Conservation (phyloP, 768 basidiomycete species). For the Podaxis rugospora region DNA sequence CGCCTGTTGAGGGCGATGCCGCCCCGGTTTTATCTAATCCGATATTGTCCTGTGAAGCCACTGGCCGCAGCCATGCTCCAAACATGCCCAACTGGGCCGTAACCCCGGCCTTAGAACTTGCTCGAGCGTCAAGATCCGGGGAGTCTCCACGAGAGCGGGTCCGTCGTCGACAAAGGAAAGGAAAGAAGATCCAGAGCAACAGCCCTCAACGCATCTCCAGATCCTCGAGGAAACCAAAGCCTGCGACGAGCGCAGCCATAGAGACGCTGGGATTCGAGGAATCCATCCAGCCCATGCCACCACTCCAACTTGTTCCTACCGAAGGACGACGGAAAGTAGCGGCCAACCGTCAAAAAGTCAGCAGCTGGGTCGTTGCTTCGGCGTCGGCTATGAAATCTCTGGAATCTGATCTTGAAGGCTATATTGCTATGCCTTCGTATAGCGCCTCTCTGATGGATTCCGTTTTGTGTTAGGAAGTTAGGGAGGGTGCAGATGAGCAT, state of each 20-base stretch:
- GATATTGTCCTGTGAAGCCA: background rate
- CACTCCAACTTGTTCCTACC: background rate
- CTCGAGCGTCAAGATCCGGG: background rate
- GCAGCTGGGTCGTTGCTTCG: constrained; percentile 6
- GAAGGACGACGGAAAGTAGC: background rate
- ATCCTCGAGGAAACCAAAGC: background rate
- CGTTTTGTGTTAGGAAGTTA: background rate
- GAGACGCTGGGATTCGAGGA: background rate
- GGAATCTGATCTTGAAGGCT: background rate
- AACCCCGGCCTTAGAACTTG: constrained; percentile 18
- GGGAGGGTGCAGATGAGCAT: background rate
- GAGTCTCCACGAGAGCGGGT: background rate
- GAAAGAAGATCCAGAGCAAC: background rate
- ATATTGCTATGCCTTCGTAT: background rate
- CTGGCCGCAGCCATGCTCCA: background rate
- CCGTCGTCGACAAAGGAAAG: background rate
- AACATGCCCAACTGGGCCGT: constrained; percentile 29
- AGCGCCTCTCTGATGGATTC: constrained; percentile 3
- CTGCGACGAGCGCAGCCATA: background rate
- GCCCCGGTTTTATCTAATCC: background rate
- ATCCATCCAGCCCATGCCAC: background rate
- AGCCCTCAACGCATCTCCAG: background rate
- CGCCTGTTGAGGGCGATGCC: background rate
- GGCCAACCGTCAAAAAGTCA: constrained; percentile 4
- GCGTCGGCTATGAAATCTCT: background rate